Percentiles rank a stretch among this genome's conserved stretches.
Evolutionary conservation across 176 grass and related monocot genomes (phyloP).

Genomic region (Puccinellia tenuiflora): DNA sequence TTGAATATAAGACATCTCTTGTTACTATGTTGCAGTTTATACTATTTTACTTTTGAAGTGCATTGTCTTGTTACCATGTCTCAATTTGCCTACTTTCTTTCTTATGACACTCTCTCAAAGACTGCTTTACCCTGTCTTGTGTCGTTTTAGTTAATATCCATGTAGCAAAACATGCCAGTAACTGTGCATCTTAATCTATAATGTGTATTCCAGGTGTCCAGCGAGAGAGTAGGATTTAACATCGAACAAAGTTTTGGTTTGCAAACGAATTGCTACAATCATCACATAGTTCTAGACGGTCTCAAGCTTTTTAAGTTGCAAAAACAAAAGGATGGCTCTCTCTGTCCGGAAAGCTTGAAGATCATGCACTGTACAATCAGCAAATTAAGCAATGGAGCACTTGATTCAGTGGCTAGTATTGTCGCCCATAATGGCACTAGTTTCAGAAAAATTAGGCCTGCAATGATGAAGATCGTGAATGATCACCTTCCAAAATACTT

Average conservation of each 20-base stretch:
- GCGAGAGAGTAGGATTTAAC: neutral
- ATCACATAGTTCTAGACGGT: conserved; percentile 25
- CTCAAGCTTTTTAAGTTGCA: conserved; percentile 13
- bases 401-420: conserved; percentile 26
- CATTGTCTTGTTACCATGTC: neutral
- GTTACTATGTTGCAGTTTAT: neutral
- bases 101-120: neutral
- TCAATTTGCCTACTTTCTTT: neutral
- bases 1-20: neutral
- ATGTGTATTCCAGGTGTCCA: conserved; percentile 19
- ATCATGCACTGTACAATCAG: neutral
- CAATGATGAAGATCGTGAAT: conserved; percentile 30
- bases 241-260: conserved; percentile 13
- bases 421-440: neutral
- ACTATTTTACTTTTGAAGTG: neutral
- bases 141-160: neutral
- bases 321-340: conserved; percentile 5
- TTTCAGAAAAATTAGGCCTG: neutral
- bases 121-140: neutral
- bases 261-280: neutral
- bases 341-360: neutral
- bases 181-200: neutral
- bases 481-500: conserved; percentile 32
- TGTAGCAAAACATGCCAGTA: neutral
- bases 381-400: conserved; percentile 20